These are phyloP conservation scores for Taphrina sp. DNA, from an alignment of 1,139 yeast genomes.

Conservation along the genomic window DNA sequence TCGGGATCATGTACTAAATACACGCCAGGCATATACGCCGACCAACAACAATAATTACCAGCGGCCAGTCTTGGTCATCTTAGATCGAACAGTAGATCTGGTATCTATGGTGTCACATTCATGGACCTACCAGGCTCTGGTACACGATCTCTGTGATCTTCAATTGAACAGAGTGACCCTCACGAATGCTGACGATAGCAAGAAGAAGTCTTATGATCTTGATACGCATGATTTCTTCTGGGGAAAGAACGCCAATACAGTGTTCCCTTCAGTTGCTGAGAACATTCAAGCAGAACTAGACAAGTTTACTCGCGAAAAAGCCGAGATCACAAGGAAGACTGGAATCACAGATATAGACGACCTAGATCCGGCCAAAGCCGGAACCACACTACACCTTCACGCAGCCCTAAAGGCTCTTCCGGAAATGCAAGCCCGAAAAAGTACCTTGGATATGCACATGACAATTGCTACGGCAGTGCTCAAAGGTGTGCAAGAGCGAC, in stretches of 20 bases:
- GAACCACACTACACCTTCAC: slow-evolving; percentile 67
- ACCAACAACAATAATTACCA: slow-evolving; percentile 44
- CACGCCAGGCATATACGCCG: slow-evolving; percentile 11
- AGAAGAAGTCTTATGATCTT: slow-evolving; percentile 8
- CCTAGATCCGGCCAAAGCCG: slow-evolving; percentile 47
- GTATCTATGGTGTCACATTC: slow-evolving; percentile 95
- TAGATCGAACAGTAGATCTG: slow-evolving; percentile 86
- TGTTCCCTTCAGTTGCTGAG: slow-evolving; percentile 97
- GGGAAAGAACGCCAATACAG: slow-evolving; percentile 66
- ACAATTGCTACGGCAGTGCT: slow-evolving; percentile 83
- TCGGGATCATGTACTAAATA: slow-evolving; percentile 59
- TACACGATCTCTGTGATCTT: slow-evolving; percentile 82
- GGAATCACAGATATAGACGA: slow-evolving; percentile 70
- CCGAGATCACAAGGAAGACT: slow-evolving; percentile 74
- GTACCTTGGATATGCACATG: slow-evolving; percentile 94
- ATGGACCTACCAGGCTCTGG: slow-evolving; percentile 97
- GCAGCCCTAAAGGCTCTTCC: slow-evolving; percentile 92
- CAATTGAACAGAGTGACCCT: slow-evolving; percentile 76
- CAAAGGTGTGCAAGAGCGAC: slow-evolving; percentile 77
- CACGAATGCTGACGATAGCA: slow-evolving; percentile 47
- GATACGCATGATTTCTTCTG: slow-evolving; percentile 20
- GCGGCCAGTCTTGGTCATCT: slow-evolving; percentile 72
- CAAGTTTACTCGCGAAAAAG: slow-evolving; percentile 80
- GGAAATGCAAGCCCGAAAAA: slow-evolving; percentile 82
- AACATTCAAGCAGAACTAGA: slow-evolving; percentile 82